phyloP scores from a whole-genome alignment of 331 rosid species.

The Quercus lobata region DNA sequence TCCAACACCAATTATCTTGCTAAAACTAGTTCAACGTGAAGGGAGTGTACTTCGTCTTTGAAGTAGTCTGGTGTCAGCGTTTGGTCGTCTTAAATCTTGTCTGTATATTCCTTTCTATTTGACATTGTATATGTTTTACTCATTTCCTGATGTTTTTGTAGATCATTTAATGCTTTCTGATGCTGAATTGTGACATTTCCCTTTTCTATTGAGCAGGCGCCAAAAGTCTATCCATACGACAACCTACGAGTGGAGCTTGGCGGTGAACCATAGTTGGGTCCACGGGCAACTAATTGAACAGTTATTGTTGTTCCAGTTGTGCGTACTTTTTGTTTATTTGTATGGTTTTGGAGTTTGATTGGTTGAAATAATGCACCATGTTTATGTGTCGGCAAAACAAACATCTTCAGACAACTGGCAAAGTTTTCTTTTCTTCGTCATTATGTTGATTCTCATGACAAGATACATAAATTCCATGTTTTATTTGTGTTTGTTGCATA shows the following conservation, averaged over 20 bases:
- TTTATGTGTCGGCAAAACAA: constrained; percentile 19
- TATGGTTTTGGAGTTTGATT: constrained; percentile 17
- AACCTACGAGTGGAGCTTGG: constrained; percentile 91
- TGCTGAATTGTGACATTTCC: background rate
- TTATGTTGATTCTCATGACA: background rate
- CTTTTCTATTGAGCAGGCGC: constrained; percentile 45
- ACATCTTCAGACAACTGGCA: constrained; percentile 12
- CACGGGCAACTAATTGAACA: constrained; percentile 14
- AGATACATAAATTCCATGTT: background rate
- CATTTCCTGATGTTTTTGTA: constrained; percentile 14
- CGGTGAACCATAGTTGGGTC: constrained; percentile 61
- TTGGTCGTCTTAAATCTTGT: background rate
- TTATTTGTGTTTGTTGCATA: background rate
- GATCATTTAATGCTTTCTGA: background rate
- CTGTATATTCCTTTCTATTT: background rate
- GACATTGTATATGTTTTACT: background rate
- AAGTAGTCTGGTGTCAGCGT: no score
- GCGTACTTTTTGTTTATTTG: constrained; percentile 23
- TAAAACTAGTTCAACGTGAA: no score
- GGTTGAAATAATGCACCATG: constrained; percentile 42
- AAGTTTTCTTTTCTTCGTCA: background rate
- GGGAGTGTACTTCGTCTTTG: no score
- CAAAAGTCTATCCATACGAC: constrained; percentile 90
- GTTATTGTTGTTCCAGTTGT: constrained; percentile 28
- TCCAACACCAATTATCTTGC: no score